phyloP scores from a whole-genome alignment of 345 rosid species.

The Angophora floribunda region DNA sequence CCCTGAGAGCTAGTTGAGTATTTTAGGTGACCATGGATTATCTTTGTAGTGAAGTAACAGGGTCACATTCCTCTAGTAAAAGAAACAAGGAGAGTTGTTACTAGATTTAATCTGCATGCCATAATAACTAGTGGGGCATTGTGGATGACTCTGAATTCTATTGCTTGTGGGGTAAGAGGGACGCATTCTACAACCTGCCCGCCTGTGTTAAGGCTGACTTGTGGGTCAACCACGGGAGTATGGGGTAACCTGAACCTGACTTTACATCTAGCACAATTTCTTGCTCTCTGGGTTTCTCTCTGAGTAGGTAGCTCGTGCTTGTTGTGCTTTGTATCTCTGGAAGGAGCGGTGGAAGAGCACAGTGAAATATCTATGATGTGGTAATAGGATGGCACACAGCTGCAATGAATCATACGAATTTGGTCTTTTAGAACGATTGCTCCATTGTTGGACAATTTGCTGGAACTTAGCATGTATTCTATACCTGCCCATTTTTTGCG shows the following conservation, averaged over 20 bases:
- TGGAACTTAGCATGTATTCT: not conserved
- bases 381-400: not conserved
- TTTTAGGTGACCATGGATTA: not conserved
- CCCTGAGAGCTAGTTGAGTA: not conserved
- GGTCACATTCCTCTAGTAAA: not conserved
- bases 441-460: not conserved
- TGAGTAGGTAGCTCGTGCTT: not conserved
- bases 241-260: not conserved
- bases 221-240: not conserved
- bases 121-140: not conserved
- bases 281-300: not conserved
- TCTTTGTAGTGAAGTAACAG: not conserved
- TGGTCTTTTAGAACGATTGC: not conserved
- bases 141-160: not conserved
- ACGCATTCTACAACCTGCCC: rapidly evolving
- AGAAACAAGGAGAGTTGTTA: not conserved
- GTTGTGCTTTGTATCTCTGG: not conserved
- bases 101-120: not conserved
- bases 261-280: not conserved
- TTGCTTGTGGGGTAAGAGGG: not conserved
- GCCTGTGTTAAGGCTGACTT: not conserved
- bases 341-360: not conserved
- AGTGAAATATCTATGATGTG: not conserved
- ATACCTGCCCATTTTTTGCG: not conserved
- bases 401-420: not conserved